Evolutionary conservation across 148 eudicot species (phyloP).

Genomic region (Nyssa sinensis): DNA sequence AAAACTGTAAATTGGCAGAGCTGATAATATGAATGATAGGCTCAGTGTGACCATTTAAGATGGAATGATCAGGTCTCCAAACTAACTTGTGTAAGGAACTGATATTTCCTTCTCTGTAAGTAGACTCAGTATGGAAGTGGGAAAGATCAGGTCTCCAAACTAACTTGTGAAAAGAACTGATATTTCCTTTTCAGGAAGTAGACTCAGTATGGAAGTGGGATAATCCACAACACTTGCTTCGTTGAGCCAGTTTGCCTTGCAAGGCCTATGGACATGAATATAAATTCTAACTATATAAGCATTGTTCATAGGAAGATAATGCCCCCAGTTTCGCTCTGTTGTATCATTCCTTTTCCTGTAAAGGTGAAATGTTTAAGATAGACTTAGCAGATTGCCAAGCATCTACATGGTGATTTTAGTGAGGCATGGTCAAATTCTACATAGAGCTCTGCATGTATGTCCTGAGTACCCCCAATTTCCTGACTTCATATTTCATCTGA

Average conservation of each 20-base stretch:
- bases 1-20: neutral
- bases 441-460: neutral
- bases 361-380: no score
- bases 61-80: neutral
- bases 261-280: neutral
- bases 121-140: neutral
- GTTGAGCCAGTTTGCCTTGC: neutral
- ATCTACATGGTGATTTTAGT: neutral
- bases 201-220: neutral
- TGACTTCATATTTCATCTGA: neutral
- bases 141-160: neutral
- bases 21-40: neutral
- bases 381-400: neutral
- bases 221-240: neutral
- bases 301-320: neutral
- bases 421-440: neutral
- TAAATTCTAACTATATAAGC: neutral
- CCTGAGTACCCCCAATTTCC: neutral
- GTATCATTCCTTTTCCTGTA: neutral
- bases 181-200: neutral
- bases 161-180: neutral
- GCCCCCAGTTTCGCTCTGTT: neutral
- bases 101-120: neutral
- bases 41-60: neutral
- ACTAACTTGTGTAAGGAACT: neutral